Percentiles rank a stretch among this genome's conserved stretches.
These are phyloP conservation scores for Hymenoscyphus albidus DNA, from an alignment of 2,329 filamentous ascomycete genomes.

Conservation along the genomic window DNA sequence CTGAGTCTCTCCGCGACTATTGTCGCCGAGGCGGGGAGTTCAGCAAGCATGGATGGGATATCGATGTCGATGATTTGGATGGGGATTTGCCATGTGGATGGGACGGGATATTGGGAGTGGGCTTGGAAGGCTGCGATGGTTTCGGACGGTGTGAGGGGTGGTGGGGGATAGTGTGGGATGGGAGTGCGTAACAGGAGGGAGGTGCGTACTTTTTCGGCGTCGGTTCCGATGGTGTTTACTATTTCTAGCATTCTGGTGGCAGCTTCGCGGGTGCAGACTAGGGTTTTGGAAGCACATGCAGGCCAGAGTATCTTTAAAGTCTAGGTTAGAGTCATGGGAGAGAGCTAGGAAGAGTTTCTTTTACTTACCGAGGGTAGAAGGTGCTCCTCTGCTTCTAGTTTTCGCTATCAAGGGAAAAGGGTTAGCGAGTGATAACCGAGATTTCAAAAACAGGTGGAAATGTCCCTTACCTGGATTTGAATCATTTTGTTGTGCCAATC, in stretches of 20 bases:
- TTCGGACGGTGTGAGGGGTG: slow-evolving; percentile 26
- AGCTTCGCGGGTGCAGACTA: slow-evolving; percentile 61
- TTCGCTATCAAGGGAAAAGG: slow-evolving; percentile 38
- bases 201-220: slow-evolving; percentile 53
- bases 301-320: slow-evolving; percentile 50
- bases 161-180: slow-evolving; percentile 19
- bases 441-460: not conserved
- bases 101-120: slow-evolving; percentile 52
- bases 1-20: slow-evolving; percentile 47
- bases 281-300: slow-evolving; percentile 46
- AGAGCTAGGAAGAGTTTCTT: not conserved
- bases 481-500: slow-evolving; percentile 35
- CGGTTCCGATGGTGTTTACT: slow-evolving; percentile 56
- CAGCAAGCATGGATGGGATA: slow-evolving; percentile 35
- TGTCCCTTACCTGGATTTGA: slow-evolving; percentile 38
- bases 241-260: slow-evolving; percentile 61
- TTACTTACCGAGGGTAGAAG: slow-evolving; percentile 47
- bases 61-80: slow-evolving; percentile 50
- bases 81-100: slow-evolving; percentile 53
- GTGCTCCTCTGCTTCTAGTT: slow-evolving; percentile 56
- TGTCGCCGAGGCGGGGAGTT: slow-evolving; percentile 43
- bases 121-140: slow-evolving; percentile 38
- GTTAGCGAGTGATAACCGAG: not conserved
- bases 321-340: not conserved
- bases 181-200: slow-evolving; percentile 47